Conservation (phyloP, 805 yeast genomes). For the Suhomyces canberraensis region DNA sequence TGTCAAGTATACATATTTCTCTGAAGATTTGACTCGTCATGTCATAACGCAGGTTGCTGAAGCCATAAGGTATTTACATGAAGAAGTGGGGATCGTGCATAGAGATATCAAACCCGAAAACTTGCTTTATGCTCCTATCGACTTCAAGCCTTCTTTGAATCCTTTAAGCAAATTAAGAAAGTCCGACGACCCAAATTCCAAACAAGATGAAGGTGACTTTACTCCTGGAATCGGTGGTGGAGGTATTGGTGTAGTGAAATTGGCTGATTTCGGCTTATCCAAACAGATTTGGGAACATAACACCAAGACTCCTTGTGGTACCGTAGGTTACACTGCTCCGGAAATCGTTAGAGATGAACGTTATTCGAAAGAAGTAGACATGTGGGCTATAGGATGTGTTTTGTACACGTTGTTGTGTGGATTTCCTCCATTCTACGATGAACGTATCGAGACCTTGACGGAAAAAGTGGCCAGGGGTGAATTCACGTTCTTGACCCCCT, state of each 20-base stretch:
- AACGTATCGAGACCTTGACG: constrained; percentile 67
- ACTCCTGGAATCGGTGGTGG: constrained; percentile 84
- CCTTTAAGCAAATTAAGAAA: constrained; percentile 43
- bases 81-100: constrained; percentile 74
- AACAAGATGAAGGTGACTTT: constrained; percentile 87
- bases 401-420: constrained; percentile 92
- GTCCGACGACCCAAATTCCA: constrained; percentile 66
- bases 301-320: constrained; percentile 97
- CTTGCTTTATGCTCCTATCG: constrained; percentile 61
- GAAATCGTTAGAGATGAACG: constrained; percentile 93
- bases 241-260: constrained; percentile 80
- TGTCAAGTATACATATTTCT: constrained; percentile 71
- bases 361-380: constrained; percentile 91
- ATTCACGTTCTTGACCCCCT: constrained; percentile 70
- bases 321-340: constrained; percentile 98
- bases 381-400: constrained; percentile 99
- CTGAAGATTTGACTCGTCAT: constrained; percentile 64
- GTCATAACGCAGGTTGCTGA: constrained; percentile 60
- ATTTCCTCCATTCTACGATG: constrained; percentile 95
- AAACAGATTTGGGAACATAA: constrained; percentile 85
- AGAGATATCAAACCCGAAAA: constrained; percentile 84
- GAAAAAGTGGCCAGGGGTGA: constrained; percentile 79
- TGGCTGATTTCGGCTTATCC: constrained; percentile 94
- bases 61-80: constrained; percentile 68
- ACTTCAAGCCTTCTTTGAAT: constrained; percentile 41